Evolutionary conservation across 2,329 filamentous ascomycete species (phyloP), one percentile per base, ranked within the genome.

Genomic region (Emericellopsis atlantica): DNA sequence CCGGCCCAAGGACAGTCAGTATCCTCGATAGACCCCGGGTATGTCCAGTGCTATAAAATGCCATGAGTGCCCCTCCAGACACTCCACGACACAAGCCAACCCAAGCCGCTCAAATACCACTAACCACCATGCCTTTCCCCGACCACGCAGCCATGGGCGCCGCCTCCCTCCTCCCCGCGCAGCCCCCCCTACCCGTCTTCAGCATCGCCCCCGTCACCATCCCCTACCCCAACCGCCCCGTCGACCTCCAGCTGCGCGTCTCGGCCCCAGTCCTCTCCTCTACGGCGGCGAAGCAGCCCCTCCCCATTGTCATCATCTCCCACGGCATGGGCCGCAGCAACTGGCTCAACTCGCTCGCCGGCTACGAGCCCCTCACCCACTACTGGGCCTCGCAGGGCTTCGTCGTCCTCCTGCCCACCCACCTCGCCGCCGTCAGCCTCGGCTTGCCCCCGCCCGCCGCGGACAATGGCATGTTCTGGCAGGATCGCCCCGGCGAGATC

Each of bases 371-470:
- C 0, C 39, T 55, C 4, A 46, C 34, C 1, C 51, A 54, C 12
- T 55, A 51, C 42, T 54, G 46, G 46, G 53, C 53, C 5, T 46
- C 46, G 0, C 53, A 52, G 31, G 53, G 53, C 5, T 54, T 55
- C 23, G 51, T 48, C 2, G 53, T 55, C 31, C 47, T 55, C 21
- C 53, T 54, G 10, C 51, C 53, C 3, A 55, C 53, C 0, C 53
- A 54, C 12, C 14, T 54, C 22, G 53, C 48, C 39, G 53, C 53
- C 6, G 43, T 44, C 0, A 44, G 47, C 2, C 37, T 55, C 1
- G 43, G 32, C 2, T 41, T 46, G 5, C 37, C 46, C 0, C 2
- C 46, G 0, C 37, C 40, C 1, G 29, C 33, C 0, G 46, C 34
- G 0, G 46, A 48, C 4, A 46, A 40, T 1, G 51, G 51, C 1